These are phyloP conservation scores for Craterostigma plantagineum DNA, from an alignment of 257 asterid genomes.

Conservation along the genomic window DNA sequence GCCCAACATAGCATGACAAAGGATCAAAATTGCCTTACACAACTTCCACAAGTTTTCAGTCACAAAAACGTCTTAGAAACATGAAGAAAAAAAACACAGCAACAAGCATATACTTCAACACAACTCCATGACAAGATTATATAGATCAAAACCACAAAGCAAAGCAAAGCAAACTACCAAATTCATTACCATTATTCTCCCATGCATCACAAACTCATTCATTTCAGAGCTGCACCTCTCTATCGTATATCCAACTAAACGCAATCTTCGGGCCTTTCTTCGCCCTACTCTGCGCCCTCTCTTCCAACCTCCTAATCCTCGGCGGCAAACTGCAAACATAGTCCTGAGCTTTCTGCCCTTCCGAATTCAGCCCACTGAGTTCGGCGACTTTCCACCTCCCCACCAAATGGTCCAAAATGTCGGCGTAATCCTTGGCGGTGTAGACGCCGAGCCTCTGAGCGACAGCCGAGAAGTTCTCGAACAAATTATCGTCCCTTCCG, in stretches of 20 bases:
- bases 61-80: no score
- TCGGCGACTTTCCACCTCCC: constrained; percentile 46
- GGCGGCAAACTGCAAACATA: constrained; percentile 56
- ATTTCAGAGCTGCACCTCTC: constrained; percentile 46
- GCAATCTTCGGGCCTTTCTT: constrained; percentile 30
- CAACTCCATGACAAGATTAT: no score
- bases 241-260: constrained; percentile 52
- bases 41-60: no score
- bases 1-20: no score
- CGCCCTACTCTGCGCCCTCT: constrained; percentile 46
- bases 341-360: constrained; percentile 61
- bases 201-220: no score
- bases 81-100: no score
- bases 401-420: constrained; percentile 57
- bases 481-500: constrained; percentile 49
- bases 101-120: no score
- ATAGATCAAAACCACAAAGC: no score
- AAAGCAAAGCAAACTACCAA: no score
- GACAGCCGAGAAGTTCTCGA: constrained; percentile 53
- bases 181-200: no score
- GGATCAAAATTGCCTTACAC: no score
- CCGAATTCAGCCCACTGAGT: constrained; percentile 33
- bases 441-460: constrained; percentile 63
- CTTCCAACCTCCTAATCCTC: constrained; percentile 50
- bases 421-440: constrained; percentile 63